Evolutionary conservation across 163 green algal genomes (phyloP).

Genomic region (Chlamydomonas reinhardtii): DNA sequence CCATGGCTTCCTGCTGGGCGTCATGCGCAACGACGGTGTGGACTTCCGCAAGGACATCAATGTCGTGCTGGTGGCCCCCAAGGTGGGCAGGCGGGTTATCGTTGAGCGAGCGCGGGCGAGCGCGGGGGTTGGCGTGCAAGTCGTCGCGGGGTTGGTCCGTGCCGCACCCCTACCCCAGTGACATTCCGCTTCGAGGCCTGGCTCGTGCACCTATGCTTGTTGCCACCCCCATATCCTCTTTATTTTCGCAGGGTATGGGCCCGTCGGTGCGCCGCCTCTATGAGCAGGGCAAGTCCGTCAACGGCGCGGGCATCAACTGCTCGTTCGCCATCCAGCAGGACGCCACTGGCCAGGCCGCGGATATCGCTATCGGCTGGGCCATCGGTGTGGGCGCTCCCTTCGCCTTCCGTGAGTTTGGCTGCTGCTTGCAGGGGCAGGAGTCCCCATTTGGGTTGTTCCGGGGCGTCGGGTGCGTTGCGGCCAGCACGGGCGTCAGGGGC

Average conservation of each 20-base stretch:
- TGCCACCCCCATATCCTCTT: background rate
- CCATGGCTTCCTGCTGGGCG: conserved; percentile 98
- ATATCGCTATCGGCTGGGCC: conserved; percentile 98
- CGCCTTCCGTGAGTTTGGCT: conserved; percentile 83
- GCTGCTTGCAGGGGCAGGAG: too few species aligned
- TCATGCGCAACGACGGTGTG: conserved; percentile 87
- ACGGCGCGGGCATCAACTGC: conserved; percentile 99
- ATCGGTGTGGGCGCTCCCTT: conserved; percentile 97
- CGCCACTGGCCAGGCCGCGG: conserved; percentile 92
- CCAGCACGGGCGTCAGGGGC: too few species aligned
- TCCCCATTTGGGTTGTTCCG: too few species aligned
- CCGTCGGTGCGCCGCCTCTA: conserved; percentile 98
- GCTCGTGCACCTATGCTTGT: too few species aligned
- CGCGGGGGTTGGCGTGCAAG: too few species aligned
- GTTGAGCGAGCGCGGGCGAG: too few species aligned
- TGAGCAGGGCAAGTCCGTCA: conserved; percentile 98
- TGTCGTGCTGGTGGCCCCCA: conserved; percentile 98
- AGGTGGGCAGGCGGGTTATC: conserved; percentile 67
- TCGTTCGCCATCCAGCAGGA: conserved; percentile 99
- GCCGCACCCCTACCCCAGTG: too few species aligned
- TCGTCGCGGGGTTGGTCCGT: too few species aligned
- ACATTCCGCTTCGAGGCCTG: too few species aligned
- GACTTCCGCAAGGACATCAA: conserved; percentile 99
- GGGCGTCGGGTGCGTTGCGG: too few species aligned
- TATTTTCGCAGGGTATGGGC: conserved; percentile 91